Evolutionary conservation across 2,329 filamentous ascomycete genomes (phyloP), one percentile per base, ranked within the genome.

Genomic region (Xylogone sp.): DNA sequence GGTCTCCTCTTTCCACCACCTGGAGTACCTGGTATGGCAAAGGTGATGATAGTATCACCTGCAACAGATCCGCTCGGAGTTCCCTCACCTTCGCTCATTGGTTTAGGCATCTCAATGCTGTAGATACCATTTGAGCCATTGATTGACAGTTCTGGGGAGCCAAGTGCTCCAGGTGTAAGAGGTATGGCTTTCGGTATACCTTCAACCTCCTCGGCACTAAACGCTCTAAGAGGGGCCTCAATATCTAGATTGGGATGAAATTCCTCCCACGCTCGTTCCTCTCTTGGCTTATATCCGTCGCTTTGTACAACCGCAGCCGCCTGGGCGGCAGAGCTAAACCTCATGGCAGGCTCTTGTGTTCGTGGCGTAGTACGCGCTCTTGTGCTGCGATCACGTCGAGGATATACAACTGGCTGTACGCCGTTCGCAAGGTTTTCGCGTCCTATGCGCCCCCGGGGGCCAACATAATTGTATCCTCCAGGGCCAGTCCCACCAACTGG

Each of bases 261-360:
- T 68, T 99, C 94, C 65, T 97, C 92, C 91, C 93, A 99, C 48
- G 90, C 90, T 56, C 93, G 85, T 73, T 99, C 94, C 71, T 99
- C 94, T 64, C 94, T 82, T 27, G 94, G 94, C 68, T 99, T 99
- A 72, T 97, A 97, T 47, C 93, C 92, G 74, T 97, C 94, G 62
- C 85, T 92, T 66, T 96, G 91, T 60, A 90, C 89, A 53, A 94
- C 87, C 3, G 88, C 91, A 47, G 92, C 90, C 22, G 91, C 91
- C 12, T 93, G 90, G n/a, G 87, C 90, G 27, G 63, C 59, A 16
- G 62, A 62, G 42, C 56, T 49, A 48, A 59, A 64, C 48, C 61
- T 59, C 61, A 64, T 65, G 18, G 62, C 59, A 75, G 78, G 57
- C 81, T 79, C 54, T 74, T 72, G 51, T 75, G 75, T 51, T 75